phyloP scores from a whole-genome alignment of 441 rosid species.

The Erodium chrysanthum region DNA sequence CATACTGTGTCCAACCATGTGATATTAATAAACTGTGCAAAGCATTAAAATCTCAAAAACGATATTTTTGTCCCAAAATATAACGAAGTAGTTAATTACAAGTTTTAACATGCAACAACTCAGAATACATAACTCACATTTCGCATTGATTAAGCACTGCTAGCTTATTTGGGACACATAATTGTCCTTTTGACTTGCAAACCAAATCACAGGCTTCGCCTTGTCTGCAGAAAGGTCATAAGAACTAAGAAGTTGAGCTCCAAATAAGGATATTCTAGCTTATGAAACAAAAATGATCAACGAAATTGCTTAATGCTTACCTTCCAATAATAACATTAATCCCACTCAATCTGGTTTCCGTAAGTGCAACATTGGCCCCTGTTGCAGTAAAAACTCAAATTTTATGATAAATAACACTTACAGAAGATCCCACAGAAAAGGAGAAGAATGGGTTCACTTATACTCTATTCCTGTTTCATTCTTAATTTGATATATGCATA shows the following conservation, averaged over 20 bases:
- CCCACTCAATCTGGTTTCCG: conserved; percentile 66
- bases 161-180: conserved; percentile 80
- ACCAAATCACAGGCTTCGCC: conserved; percentile 82
- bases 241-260: conserved; percentile 6
- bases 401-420: neutral
- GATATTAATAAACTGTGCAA: conserved; percentile 5
- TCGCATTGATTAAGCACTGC: conserved; percentile 76
- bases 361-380: conserved; percentile 39
- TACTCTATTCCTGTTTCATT: neutral
- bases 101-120: neutral
- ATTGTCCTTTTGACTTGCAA: conserved; percentile 71
- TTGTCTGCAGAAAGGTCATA: conserved; percentile 39
- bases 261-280: conserved; percentile 5
- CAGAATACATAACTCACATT: conserved; percentile 35
- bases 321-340: conserved; percentile 70
- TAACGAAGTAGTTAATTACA: neutral
- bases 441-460: neutral
- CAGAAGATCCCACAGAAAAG: neutral
- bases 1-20: conserved; percentile 36
- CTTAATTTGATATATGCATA: neutral
- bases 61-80: conserved; percentile 2
- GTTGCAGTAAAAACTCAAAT: conserved; percentile 16
- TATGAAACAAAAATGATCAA: conserved; percentile 14
- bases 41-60: neutral
- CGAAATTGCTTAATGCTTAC: conserved; percentile 26